A percentile compares a stretch with the other conserved stretches of the same genome.
These are phyloP conservation scores for Plasmodium billcollinsi DNA, from an alignment of 169 alveolate species.

Conservation along the genomic window DNA sequence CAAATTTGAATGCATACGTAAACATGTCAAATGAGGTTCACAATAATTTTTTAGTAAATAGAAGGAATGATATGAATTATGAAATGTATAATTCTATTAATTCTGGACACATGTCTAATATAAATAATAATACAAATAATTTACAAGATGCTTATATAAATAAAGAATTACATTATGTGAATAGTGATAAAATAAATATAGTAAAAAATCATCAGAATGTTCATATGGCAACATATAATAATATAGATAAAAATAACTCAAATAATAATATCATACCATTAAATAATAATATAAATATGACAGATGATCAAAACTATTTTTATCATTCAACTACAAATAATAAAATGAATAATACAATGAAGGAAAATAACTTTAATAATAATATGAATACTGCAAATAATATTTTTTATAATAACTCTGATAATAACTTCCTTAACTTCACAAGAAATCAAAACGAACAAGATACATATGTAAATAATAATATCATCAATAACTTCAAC, in stretches of 20 bases:
- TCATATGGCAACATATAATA: neutral
- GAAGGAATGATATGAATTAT: conserved; percentile 4
- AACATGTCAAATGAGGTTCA: conserved; percentile 5
- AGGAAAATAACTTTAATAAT: conserved; percentile 6
- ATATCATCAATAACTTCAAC: neutral
- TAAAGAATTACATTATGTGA: conserved; percentile 4
- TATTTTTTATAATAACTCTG: neutral
- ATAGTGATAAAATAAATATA: neutral
- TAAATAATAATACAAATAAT: neutral
- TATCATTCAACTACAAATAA: conserved; percentile 13
- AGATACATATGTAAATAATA: neutral
- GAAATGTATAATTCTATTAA: conserved; percentile 6
- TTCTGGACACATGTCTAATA: neutral
- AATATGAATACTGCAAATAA: neutral
- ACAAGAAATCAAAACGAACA: neutral
- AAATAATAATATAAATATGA: conserved; percentile 8
- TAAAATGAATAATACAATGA: conserved; percentile 20
- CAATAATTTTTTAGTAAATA: conserved; percentile 12
- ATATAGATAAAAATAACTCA: neutral
- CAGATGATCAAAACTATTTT: conserved; percentile 35
- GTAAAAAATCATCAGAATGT: neutral
- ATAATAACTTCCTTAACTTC: neutral
- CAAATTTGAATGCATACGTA: neutral
- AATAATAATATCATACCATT: conserved; percentile 4
- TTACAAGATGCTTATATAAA: conserved; percentile 1